Base-by-base conservation (phyloP, 202 grass and related monocot genomes). In the Musa balbisiana region DNA sequence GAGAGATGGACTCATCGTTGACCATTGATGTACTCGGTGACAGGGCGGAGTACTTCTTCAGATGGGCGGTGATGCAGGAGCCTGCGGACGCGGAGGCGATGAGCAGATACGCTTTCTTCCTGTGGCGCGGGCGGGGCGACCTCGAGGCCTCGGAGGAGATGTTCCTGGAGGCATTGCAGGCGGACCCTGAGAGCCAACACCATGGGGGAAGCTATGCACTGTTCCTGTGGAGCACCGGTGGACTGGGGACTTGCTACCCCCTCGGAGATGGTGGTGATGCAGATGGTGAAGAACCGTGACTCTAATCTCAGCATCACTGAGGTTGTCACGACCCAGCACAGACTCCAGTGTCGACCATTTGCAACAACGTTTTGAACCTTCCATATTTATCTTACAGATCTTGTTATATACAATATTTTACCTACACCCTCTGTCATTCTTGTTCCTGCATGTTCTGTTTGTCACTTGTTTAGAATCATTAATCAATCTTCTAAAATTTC, bases 221-320 rank as follows among this genome's bases (percentile, higher is more conserved):
- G 80, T 97, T 97, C 82, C 77, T 89, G 53, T 97, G 93, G 93
- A 91, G 70, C 74, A 91, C 86, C 26, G 93, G 90, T 55, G 90
- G 78, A 50, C 72, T 82, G 4, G 90, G 91, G 27, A 89, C 88
- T 62, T 97, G 93, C 79, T 71, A 87, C 66, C 65, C 86, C 12
- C 79, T 82, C 58, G 27, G 70, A 58, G 74, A 26, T 59, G 55
- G 13, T 25, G 54, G 54, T 56, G 54, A 56, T 43, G 33, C 33
- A 6, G 33, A 43, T 43, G 33, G 4, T 43, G 33, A 43, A 8
- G 33, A 43, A 43, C 33, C 5, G 33, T 43, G 33, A 43, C 33
- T 6, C 4, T 43, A 43, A 43, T 43, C 33, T 6, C 33, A 43
- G 33, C 5, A 43, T 43, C 33, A 43, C 4, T 43, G 33, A 43